phyloP scores from a whole-genome alignment of 768 basidiomycete species.

The Termitomyces sp. region DNA sequence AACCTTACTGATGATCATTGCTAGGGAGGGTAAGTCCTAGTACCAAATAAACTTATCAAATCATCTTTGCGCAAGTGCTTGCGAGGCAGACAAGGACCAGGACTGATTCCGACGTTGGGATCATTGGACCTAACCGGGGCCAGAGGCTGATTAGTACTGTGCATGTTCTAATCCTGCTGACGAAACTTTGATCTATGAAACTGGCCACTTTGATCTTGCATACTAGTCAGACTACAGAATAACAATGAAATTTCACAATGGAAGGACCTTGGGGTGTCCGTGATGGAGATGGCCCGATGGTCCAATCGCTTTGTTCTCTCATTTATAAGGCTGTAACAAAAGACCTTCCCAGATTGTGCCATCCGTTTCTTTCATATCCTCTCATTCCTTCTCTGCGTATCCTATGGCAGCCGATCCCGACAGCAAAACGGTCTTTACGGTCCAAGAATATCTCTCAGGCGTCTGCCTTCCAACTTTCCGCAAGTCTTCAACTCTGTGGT shows the following conservation, averaged over 20 bases:
- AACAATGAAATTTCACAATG: neutral
- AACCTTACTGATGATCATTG: neutral
- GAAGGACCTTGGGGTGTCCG: neutral
- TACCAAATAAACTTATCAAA: neutral
- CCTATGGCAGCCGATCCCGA: neutral
- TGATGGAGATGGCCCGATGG: neutral
- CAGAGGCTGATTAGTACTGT: neutral
- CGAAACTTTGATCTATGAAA: neutral
- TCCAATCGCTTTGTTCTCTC: neutral
- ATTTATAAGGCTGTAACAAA: neutral
- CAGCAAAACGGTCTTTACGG: conserved; percentile 3
- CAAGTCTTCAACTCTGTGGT: neutral
- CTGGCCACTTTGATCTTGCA: neutral
- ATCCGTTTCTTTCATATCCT: neutral
- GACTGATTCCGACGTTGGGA: no score
- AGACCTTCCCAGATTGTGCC: neutral
- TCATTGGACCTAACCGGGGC: no score
- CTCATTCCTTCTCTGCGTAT: neutral
- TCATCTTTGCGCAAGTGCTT: neutral
- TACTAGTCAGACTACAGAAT: neutral
- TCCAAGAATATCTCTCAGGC: conserved; percentile 10
- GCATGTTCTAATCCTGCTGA: neutral
- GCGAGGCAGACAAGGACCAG: neutral
- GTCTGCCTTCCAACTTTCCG: conserved; percentile 11
- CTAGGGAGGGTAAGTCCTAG: neutral